phyloP scores from a whole-genome alignment of 768 basidiomycete species.

The Imleria badia region DNA sequence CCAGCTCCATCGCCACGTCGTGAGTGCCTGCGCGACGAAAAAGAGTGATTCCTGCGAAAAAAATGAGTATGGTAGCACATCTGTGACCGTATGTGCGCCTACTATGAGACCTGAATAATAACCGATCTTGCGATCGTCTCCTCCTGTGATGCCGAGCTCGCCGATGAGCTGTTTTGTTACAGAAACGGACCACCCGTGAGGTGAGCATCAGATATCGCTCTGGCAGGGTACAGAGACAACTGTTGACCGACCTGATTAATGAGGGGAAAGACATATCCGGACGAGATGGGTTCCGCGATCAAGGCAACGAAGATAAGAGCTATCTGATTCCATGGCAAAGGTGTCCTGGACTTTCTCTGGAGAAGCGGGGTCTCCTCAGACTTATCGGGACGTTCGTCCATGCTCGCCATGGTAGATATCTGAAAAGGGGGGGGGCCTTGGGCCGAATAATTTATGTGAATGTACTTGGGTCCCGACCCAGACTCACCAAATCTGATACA shows the following conservation, averaged over 20 bases:
- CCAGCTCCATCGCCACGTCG: slow-evolving; percentile 63
- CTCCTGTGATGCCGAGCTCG: slow-evolving; percentile 63
- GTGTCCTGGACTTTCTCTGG: slow-evolving; percentile 35
- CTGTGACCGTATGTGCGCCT: slow-evolving; percentile 24
- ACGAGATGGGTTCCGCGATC: slow-evolving; percentile 53
- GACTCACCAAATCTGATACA: too few relatives aligned
- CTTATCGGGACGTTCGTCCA: slow-evolving; percentile 39
- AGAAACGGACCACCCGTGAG: background rate
- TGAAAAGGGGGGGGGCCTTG: background rate
- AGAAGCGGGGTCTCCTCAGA: slow-evolving; percentile 44
- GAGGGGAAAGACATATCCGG: slow-evolving; percentile 58
- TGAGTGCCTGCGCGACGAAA: slow-evolving; percentile 55
- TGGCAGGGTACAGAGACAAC: background rate
- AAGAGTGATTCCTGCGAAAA: slow-evolving; percentile 58
- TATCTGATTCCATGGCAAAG: slow-evolving; percentile 53
- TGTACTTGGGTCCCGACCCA: too few relatives aligned
- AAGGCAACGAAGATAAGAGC: slow-evolving; percentile 47
- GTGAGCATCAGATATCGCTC: background rate
- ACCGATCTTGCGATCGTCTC: slow-evolving; percentile 62
- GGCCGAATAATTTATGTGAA: too few relatives aligned
- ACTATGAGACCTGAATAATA: slow-evolving; percentile 66
- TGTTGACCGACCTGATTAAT: slow-evolving; percentile 49
- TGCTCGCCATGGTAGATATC: background rate
- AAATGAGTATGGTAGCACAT: background rate
- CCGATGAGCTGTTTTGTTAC: slow-evolving; percentile 47